Base-by-base conservation (phyloP, 106 monocot genomes). In the Dendrobium huoshanense region DNA sequence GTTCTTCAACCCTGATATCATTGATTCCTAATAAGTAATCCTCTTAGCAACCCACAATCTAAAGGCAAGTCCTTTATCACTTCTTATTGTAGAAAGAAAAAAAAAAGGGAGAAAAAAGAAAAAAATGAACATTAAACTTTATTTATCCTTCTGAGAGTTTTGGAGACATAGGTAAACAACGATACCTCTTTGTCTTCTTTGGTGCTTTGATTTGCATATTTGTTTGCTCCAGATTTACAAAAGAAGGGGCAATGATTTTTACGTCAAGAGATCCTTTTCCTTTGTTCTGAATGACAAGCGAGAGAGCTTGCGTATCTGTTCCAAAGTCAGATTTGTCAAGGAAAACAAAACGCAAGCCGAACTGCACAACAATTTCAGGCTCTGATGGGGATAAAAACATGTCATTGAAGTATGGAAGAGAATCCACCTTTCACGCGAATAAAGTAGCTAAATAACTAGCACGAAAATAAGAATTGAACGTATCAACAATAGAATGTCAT, bases 231-330 rank as follows among this genome's bases (percentile, higher is more conserved):
- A 91, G 49, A 37, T 16, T 79, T 41, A 95, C 91, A 87, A 81
- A 86, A 43, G 87, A 64, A 33, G 92, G 92, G 11, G 84, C 89
- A 15, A 59, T 7, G 79, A 95, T 87, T 44, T 64, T 80, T 76
- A 95, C 77, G 67, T 86, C 84, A 74, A 93, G 83, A 24, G 84
- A 76, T 73, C 43, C 73, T 70, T 79, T 80, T 41, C 92, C 90
- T 83, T 83, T 92, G 70, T 95, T 95, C 68, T 91, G 85, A 56
- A 95, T 85, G 73, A 95, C 77, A 85, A 95, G 92, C 31, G 91
- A 93, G 25, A 95, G 87, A 55, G 78, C 86, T 78, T 85, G 82
- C n/a, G 88, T 89, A 85, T 95, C 95, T 95, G 89, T 51, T 76
- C 47, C 10, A 51, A 74, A 42, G 13, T 48, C 9, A 45, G 45